phyloP scores from a whole-genome alignment of 164 flowering plant genomes.

The Aristolochia contorta region DNA sequence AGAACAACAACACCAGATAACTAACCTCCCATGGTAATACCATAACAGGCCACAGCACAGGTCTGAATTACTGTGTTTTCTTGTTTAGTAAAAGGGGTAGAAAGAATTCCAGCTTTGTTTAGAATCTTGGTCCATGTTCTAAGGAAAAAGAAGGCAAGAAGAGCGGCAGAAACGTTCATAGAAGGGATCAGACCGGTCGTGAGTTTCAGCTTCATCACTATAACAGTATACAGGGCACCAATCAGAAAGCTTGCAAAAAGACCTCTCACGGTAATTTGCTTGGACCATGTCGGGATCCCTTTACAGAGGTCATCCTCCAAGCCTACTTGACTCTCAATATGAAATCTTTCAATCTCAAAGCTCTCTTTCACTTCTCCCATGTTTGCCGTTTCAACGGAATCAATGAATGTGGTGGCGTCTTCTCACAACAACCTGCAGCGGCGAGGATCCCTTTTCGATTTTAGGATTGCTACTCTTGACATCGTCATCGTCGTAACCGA shows the following conservation, averaged over 20 bases:
- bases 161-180: constrained; percentile 87
- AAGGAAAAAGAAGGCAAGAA: constrained; percentile 69
- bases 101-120: constrained; percentile 35
- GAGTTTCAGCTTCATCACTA: constrained; percentile 77
- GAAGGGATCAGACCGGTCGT: constrained; percentile 76
- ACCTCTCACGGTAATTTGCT: constrained; percentile 70
- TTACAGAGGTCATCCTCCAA: constrained; percentile 8
- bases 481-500: too few species aligned
- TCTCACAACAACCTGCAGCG: too few species aligned
- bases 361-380: constrained; percentile 18
- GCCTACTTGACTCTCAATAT: constrained; percentile 15
- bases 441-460: too few species aligned
- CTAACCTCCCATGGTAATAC: constrained; percentile 75
- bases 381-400: constrained; percentile 6
- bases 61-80: constrained; percentile 94
- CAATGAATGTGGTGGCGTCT: too few species aligned
- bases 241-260: constrained; percentile 55
- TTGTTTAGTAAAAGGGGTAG: constrained; percentile 68
- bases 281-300: constrained; percentile 54
- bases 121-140: constrained; percentile 61
- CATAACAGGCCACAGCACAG: constrained; percentile 85
- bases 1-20: background rate
- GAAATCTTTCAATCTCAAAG: constrained; percentile 17
- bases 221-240: constrained; percentile 60
- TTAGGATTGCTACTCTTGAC: too few species aligned